Percentiles rank a stretch among this genome's conserved stretches.
Conservation (phyloP, 2,329 filamentous ascomycete genomes). For the Botryotinia calthae region DNA sequence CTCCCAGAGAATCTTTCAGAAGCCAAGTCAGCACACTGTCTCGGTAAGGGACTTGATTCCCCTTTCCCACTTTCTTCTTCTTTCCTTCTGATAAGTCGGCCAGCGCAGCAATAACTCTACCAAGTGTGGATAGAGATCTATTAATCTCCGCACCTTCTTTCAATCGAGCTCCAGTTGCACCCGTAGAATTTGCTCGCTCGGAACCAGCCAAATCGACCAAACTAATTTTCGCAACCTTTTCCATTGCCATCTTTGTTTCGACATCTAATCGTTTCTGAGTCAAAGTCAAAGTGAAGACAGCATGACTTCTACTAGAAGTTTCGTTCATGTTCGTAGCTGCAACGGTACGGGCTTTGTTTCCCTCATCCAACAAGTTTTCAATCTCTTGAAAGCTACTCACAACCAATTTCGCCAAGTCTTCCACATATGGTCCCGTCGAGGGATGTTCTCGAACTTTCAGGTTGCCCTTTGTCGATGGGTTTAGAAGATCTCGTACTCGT, state of each 20-base stretch:
- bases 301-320: slow-evolving; percentile 95
- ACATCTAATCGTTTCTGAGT: slow-evolving; percentile 89
- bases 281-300: slow-evolving; percentile 93
- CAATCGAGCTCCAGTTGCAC: slow-evolving; percentile 87
- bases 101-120: slow-evolving; percentile 93
- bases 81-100: slow-evolving; percentile 86
- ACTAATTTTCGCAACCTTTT: slow-evolving; percentile 97
- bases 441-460: slow-evolving; percentile 97
- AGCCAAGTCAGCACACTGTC: slow-evolving; percentile 97
- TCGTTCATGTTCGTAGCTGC: slow-evolving; percentile 99
- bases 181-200: slow-evolving; percentile 94
- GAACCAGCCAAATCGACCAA: slow-evolving; percentile 97
- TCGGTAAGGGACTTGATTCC: slow-evolving; percentile 84
- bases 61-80: slow-evolving; percentile 71
- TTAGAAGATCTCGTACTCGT: slow-evolving; percentile 89
- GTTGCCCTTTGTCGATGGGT: slow-evolving; percentile 93
- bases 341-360: slow-evolving; percentile 96
- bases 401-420: slow-evolving; percentile 92
- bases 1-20: slow-evolving; percentile 92
- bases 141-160: slow-evolving; percentile 99
- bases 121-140: slow-evolving; percentile 89
- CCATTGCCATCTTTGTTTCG: slow-evolving; percentile 94
- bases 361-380: slow-evolving; percentile 97
- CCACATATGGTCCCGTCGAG: slow-evolving; percentile 94
- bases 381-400: slow-evolving; percentile 94